A percentile compares a stretch with the other conserved stretches of the same genome.
These are phyloP conservation scores for Polytrichum commune DNA, from an alignment of 225 moss, liverwort and hornwort genomes.

Conservation along the genomic window DNA sequence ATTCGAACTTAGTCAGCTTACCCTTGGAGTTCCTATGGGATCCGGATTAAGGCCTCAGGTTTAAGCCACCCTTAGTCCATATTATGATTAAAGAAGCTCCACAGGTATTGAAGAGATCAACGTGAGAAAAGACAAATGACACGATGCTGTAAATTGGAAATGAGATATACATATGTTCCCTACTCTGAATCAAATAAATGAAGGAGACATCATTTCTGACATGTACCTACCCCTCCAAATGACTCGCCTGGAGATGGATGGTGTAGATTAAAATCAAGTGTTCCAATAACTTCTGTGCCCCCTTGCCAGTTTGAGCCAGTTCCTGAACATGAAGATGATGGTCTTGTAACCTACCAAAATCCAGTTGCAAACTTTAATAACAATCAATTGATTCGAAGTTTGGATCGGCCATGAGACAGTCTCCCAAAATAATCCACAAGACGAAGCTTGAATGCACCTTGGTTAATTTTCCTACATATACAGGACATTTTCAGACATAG, in stretches of 20 bases:
- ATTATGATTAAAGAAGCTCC: not conserved
- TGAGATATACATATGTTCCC: too few relatives aligned
- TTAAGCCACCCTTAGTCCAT: not conserved
- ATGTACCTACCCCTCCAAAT: constrained; percentile 66
- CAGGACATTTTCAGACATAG: too few relatives aligned
- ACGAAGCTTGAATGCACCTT: too few relatives aligned
- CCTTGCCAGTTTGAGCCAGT: constrained; percentile 19
- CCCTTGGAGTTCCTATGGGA: too few relatives aligned
- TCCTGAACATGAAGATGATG: constrained; percentile 3
- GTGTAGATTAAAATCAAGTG: constrained; percentile 80
- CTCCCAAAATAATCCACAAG: too few relatives aligned
- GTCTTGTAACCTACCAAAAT: not conserved
- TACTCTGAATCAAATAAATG: too few relatives aligned
- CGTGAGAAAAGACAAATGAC: constrained; percentile 2
- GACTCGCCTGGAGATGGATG: constrained; percentile 69
- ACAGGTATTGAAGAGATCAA: not conserved
- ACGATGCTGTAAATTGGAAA: not conserved
- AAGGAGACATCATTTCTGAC: not conserved
- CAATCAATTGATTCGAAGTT: too few relatives aligned
- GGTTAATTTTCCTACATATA: too few relatives aligned
- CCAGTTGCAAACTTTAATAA: not conserved
- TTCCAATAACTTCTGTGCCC: constrained; percentile 66
- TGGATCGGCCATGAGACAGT: too few relatives aligned
- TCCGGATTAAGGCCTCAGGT: too few relatives aligned
- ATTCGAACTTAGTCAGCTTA: too few relatives aligned